Percentiles rank a stretch among this genome's conserved stretches.
Conservation (phyloP, 2,329 filamentous ascomycete species). For the Phyllosticta ampelicida region DNA sequence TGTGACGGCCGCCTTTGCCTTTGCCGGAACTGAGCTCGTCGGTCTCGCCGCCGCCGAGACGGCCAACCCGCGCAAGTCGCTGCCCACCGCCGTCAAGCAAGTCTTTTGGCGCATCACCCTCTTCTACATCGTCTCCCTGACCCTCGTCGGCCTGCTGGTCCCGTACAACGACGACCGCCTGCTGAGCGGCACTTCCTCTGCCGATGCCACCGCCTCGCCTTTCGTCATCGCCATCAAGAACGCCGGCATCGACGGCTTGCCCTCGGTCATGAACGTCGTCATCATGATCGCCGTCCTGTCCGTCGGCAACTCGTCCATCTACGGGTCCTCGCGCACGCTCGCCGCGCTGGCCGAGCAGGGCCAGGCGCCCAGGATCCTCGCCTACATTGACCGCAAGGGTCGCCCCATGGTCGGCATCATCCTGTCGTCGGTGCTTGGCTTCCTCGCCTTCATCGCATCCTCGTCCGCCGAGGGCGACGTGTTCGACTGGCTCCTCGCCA, state of each 20-base stretch:
- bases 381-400: slow-evolving; percentile 51
- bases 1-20: slow-evolving; percentile 65
- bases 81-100: slow-evolving; percentile 86
- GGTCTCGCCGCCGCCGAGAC: slow-evolving; percentile 71
- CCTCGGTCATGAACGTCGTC: slow-evolving; percentile 88
- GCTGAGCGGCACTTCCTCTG: slow-evolving; percentile 45
- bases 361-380: slow-evolving; percentile 45
- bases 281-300: slow-evolving; percentile 85
- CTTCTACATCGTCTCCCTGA: slow-evolving; percentile 79
- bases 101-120: slow-evolving; percentile 86
- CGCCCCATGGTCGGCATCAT: slow-evolving; percentile 47
- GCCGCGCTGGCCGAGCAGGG: slow-evolving; percentile 77
- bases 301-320: slow-evolving; percentile 85
- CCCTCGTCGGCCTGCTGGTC: slow-evolving; percentile 72
- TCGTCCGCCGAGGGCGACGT: slow-evolving; percentile 60
- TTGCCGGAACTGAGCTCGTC: slow-evolving; percentile 66
- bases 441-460: slow-evolving; percentile 58
- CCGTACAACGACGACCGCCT: slow-evolving; percentile 59
- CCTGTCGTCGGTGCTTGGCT: slow-evolving; percentile 45
- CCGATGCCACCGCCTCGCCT: slow-evolving; percentile 66
- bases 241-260: slow-evolving; percentile 69
- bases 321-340: slow-evolving; percentile 81
- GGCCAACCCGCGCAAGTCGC: slow-evolving; percentile 66
- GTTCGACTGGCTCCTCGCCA: slow-evolving; percentile 69
- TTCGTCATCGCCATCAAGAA: slow-evolving; percentile 89